Conservation (phyloP, 345 rosid species). For the Camelina laxa region DNA sequence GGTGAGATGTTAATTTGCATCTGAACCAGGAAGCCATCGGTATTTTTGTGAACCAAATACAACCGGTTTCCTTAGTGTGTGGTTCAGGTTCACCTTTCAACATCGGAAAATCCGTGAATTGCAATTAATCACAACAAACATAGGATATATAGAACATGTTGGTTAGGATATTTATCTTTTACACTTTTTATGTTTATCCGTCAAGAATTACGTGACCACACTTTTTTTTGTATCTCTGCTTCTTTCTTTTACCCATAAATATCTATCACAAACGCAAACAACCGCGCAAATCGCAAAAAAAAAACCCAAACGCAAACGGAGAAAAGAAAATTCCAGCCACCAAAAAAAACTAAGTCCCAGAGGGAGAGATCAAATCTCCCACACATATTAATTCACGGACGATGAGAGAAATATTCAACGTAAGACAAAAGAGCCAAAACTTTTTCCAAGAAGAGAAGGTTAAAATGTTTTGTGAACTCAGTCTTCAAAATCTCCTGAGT, state of each 20-base stretch:
- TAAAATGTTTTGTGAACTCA: slow-evolving; percentile 41
- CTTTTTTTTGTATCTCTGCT: slow-evolving; percentile 20
- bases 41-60: not conserved
- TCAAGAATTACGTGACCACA: slow-evolving; percentile 39
- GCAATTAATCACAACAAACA: slow-evolving; percentile 26
- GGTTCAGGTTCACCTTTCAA: slow-evolving; percentile 24
- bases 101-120: slow-evolving; percentile 35
- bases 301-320: slow-evolving; percentile 25
- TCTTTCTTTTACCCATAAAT: slow-evolving; percentile 20
- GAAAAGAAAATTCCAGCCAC: not conserved
- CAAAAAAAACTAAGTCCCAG: not conserved
- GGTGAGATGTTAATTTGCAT: too few species aligned
- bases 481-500: slow-evolving; percentile 94
- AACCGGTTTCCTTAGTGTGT: slow-evolving; percentile 5
- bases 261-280: slow-evolving; percentile 29
- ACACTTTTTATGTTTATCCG: slow-evolving; percentile 32
- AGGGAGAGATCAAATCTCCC: slow-evolving; percentile 22
- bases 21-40: not conserved
- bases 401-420: slow-evolving; percentile 10
- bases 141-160: not conserved
- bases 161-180: slow-evolving; percentile 31
- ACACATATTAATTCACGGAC: slow-evolving; percentile 18
- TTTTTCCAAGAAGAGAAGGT: slow-evolving; percentile 3
- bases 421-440: slow-evolving; percentile 30
- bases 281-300: slow-evolving; percentile 1